These are phyloP conservation scores for Sarocladium kiliense DNA, from an alignment of 2,329 filamentous ascomycete species.

Conservation along the genomic window DNA sequence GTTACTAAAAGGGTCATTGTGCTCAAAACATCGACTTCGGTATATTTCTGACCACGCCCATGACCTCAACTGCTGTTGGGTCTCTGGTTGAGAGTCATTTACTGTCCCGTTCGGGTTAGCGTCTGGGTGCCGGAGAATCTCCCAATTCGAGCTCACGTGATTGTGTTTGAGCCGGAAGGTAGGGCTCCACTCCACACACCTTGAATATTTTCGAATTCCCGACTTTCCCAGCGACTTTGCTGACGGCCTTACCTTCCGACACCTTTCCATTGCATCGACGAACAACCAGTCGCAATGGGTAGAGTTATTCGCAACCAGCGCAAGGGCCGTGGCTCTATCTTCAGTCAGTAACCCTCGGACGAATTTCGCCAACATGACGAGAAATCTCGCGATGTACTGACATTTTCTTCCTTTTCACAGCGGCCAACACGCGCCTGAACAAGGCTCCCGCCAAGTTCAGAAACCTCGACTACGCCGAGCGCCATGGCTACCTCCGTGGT, in stretches of 20 bases:
- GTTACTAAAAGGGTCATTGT: no score
- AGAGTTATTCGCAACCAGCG: conserved; percentile 63
- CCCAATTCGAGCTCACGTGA: background rate
- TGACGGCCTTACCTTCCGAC: conserved; percentile 5
- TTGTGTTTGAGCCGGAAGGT: background rate
- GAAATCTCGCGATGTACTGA: conserved; percentile 22
- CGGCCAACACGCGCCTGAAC: conserved; percentile 84
- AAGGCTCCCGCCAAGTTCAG: conserved; percentile 85
- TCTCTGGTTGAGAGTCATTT: background rate
- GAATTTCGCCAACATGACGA: conserved; percentile 13
- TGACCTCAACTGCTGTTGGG: no score
- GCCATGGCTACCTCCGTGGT: conserved; percentile 96
- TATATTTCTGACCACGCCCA: no score
- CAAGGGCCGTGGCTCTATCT: conserved; percentile 55
- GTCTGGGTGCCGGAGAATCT: background rate
- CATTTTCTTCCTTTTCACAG: conserved; percentile 33
- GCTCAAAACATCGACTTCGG: no score
- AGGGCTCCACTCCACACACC: background rate
- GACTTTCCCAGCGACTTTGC: background rate
- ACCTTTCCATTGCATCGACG: conserved; percentile 26
- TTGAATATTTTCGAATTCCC: conserved; percentile 5
- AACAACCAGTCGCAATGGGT: conserved; percentile 42
- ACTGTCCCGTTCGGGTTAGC: background rate
- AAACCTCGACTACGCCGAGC: conserved; percentile 92
- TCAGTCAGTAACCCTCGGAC: conserved; percentile 38